Conservation (phyloP, 371 early-diverging fungal species). For the Rhizopus delemar region DNA sequence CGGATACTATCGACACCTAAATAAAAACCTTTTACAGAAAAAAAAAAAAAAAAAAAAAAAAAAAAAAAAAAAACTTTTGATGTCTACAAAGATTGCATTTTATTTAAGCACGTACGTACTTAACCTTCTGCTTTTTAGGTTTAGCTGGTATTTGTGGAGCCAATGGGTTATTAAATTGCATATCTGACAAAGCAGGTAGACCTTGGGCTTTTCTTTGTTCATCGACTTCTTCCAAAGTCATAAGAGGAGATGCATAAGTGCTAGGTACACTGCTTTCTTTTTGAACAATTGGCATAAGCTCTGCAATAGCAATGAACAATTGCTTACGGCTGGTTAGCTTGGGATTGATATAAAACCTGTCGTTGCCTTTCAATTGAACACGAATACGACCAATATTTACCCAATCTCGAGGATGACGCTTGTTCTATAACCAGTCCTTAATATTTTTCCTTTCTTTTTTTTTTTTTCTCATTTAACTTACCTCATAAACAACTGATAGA, state of each 20-base stretch:
- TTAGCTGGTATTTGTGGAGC: conserved; percentile 29
- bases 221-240: conserved; percentile 43
- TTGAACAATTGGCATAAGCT: conserved; percentile 37
- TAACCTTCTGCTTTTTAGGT: conserved; percentile 47
- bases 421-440: conserved; percentile 26
- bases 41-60: no score
- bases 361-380: conserved; percentile 46
- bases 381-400: conserved; percentile 61
- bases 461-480: conserved; percentile 11
- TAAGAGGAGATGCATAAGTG: conserved; percentile 38
- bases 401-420: conserved; percentile 64
- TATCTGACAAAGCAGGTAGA: conserved; percentile 47
- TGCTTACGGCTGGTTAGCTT: conserved; percentile 38
- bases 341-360: conserved; percentile 35
- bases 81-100: neutral
- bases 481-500: conserved; percentile 62
- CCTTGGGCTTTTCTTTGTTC: conserved; percentile 53
- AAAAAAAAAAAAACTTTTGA: no score
- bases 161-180: conserved; percentile 27
- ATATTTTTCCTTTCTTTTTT: neutral
- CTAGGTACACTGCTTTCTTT: conserved; percentile 40
- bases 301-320: conserved; percentile 39
- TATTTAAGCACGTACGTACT: conserved; percentile 38
- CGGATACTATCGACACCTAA: no score
- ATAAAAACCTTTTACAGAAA: no score